Base-by-base conservation (phyloP, 2,329 filamentous ascomycete species). In the Microdochium bolleyi region DNA sequence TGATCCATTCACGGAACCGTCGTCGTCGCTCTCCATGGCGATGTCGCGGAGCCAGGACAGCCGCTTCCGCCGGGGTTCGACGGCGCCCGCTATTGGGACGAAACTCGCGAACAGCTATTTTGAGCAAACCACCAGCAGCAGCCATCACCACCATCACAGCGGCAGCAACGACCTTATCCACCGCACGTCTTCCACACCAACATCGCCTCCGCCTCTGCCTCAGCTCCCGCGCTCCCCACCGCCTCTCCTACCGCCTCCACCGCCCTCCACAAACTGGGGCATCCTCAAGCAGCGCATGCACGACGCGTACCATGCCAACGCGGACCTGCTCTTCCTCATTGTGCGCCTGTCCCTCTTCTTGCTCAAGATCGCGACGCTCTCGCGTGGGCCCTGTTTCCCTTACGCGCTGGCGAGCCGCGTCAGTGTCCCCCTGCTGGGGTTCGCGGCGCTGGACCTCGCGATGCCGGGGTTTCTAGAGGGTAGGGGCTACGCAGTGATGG, bases 401-500 rank as follows among this genome's bases (percentile, higher is more conserved):
- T 84, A 84, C 53, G 82, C 83, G 46, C 76, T 82, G n/a, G 84
- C 79, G 48, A 73, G 82, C 7, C 79, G 79, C 66, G 69, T 91
- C 3, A 75, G 83, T 3, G 84, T 86, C 58, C 83, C 87, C 2
- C 71, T 95, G 2, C 70, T 95, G 3, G 68, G 79, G 3, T 66
- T 92, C 8, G 89, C 89, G 9, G 82, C 79, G 1, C 60, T 90
- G 13, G 89, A 92, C 53, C 65, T 84, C n/a, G 75, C 70, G 22
- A 58, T 77, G 32, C 67, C 74, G 4, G 21, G 14, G 10, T 25
- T 22, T 46, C n/a, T 46, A 7, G 41, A 46, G 7, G n/a, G n/a
- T n/a, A n/a, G n/a, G n/a, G n/a, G n/a, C n/a, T n/a, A n/a, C n/a
- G n/a, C n/a, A n/a, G n/a, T n/a, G n/a, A n/a, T n/a, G n/a, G n/a